Percentiles rank a stretch among this genome's conserved stretches.
Evolutionary conservation across 2,329 filamentous ascomycete species (phyloP).

Genomic region (Pseudopyrenochaeta lycopersici): DNA sequence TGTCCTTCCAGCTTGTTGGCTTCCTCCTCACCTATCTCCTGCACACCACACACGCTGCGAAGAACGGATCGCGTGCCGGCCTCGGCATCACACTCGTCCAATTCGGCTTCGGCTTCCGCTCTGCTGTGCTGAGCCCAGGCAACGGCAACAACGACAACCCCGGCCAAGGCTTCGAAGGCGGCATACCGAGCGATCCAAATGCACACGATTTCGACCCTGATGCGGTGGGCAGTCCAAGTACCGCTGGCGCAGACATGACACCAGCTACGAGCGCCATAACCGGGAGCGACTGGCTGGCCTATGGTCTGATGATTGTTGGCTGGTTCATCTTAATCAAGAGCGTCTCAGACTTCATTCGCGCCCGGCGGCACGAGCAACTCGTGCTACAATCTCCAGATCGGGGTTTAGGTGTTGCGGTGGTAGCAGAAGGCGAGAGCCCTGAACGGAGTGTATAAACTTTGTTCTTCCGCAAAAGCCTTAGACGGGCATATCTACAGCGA

Average conservation of each 20-base stretch:
- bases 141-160: constrained; percentile 54
- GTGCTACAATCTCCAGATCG: constrained; percentile 93
- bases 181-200: constrained; percentile 85
- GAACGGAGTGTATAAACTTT: constrained; percentile 64
- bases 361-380: constrained; percentile 88
- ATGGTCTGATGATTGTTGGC: constrained; percentile 93
- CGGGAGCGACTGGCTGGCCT: constrained; percentile 87
- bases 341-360: constrained; percentile 89
- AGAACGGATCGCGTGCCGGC: constrained; percentile 94
- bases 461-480: background rate
- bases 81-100: constrained; percentile 95
- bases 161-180: constrained; percentile 62
- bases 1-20: constrained; percentile 95
- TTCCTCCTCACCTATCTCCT: constrained; percentile 98
- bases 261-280: constrained; percentile 64
- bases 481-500: constrained; percentile 14
- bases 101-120: constrained; percentile 96
- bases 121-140: constrained; percentile 47
- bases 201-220: constrained; percentile 85
- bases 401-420: constrained; percentile 82
- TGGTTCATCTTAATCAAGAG: constrained; percentile 98
- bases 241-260: constrained; percentile 44
- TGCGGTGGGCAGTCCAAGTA: constrained; percentile 60
- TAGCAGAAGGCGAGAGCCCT: constrained; percentile 83
- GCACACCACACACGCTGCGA: constrained; percentile 96